phyloP scores from a whole-genome alignment of 1,284 basidiomycete genomes.

The Lignosus rhinocerotis region DNA sequence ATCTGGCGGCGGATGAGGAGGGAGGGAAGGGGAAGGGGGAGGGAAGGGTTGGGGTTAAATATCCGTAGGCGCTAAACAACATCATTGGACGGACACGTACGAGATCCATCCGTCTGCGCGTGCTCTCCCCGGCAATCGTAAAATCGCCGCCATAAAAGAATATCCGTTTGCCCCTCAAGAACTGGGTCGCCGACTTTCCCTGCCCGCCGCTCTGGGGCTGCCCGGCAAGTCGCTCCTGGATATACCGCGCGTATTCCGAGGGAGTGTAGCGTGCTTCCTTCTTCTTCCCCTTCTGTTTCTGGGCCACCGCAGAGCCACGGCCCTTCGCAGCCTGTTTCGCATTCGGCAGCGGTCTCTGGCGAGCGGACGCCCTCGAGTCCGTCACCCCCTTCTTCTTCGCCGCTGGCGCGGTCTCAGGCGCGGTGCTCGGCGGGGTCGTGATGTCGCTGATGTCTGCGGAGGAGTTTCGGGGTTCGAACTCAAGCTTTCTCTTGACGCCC shows the following conservation, averaged over 20 bases:
- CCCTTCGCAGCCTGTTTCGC: not conserved
- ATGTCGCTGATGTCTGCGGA: conserved; percentile 21
- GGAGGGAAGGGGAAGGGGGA: too few species aligned
- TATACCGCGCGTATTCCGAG: conserved; percentile 40
- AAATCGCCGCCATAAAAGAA: conserved; percentile 62
- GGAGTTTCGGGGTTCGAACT: conserved; percentile 1
- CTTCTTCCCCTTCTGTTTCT: conserved; percentile 27
- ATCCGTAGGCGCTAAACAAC: not conserved
- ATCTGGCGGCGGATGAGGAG: conserved; percentile 49
- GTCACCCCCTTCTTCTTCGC: not conserved
- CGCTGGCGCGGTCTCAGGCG: not conserved
- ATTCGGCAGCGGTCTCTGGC: not conserved
- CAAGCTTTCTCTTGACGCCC: not conserved
- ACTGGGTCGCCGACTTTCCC: conserved; percentile 6
- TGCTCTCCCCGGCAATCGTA: conserved; percentile 47
- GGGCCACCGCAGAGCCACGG: not conserved
- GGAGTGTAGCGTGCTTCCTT: conserved; percentile 27
- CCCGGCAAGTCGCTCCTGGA: conserved; percentile 21
- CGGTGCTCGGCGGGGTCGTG: conserved; percentile 30
- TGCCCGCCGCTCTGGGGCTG: not conserved
- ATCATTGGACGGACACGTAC: conserved; percentile 39
- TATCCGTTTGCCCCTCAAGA: conserved; percentile 50
- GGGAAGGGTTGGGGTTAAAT: not conserved
- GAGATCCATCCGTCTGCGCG: conserved; percentile 57
- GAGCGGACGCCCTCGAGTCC: not conserved